Conservation (phyloP, 257 asterid species). For the Osmanthus fragrans region DNA sequence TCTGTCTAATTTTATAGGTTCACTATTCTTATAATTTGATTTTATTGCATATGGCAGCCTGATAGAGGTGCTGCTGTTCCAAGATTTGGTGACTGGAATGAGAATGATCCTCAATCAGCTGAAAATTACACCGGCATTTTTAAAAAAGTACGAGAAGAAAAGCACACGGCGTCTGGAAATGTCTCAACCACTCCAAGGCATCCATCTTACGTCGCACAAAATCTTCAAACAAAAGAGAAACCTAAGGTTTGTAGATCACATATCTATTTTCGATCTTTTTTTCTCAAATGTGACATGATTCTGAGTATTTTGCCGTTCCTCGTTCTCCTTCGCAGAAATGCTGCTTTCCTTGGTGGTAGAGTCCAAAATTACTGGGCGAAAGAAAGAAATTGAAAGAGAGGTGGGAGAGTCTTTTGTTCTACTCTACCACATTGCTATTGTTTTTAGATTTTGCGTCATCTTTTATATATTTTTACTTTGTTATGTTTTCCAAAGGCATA, state of each 20-base stretch:
- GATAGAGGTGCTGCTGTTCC: constrained; percentile 82
- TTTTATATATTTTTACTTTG: no score
- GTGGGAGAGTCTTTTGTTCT: not conserved
- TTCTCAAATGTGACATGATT: not conserved
- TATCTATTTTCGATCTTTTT: not conserved
- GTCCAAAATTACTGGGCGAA: not conserved
- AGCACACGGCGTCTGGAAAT: constrained; percentile 43
- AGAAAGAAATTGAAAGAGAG: not conserved
- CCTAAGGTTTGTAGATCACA: constrained; percentile 38
- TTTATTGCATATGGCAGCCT: constrained; percentile 43
- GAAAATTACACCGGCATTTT: constrained; percentile 77
- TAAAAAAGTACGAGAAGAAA: constrained; percentile 59
- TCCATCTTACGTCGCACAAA: constrained; percentile 26
- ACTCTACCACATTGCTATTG: not conserved
- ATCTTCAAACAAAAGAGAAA: constrained; percentile 26
- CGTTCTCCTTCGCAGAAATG: constrained; percentile 39
- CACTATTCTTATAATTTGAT: not conserved
- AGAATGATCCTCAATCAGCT: constrained; percentile 66
- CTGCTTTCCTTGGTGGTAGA: constrained; percentile 47
- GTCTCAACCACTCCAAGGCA: constrained; percentile 45
- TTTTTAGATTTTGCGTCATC: not conserved
- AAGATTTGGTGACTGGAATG: constrained; percentile 88
- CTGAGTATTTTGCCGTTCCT: not conserved
- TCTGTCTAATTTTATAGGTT: not conserved
- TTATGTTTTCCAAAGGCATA: not conserved